Conservation (phyloP, 305 asterid species). For the Striga hermonthica region DNA sequence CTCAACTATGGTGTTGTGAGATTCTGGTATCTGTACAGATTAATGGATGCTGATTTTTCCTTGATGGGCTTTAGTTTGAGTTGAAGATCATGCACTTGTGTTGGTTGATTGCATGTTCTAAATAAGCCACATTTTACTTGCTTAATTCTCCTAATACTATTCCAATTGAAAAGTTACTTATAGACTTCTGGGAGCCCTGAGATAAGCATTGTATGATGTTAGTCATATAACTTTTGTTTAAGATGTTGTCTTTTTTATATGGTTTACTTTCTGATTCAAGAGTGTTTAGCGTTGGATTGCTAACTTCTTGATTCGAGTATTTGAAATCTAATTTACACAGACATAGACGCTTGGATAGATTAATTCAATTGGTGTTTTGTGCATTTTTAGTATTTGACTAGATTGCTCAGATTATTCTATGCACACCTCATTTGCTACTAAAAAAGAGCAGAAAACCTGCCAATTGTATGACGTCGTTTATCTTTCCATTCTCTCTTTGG, state of each 20-base stretch:
- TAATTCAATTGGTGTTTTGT: background rate
- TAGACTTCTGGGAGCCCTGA: constrained; percentile 8
- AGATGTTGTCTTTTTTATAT: background rate
- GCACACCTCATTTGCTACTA: background rate
- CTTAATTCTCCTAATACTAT: constrained; percentile 14
- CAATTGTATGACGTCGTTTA: background rate
- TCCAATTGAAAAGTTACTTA: constrained; percentile 5
- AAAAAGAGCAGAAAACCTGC: background rate
- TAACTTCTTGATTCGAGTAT: background rate
- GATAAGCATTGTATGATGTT: constrained; percentile 21
- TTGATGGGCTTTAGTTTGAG: constrained; percentile 11
- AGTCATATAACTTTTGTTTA: constrained; percentile 15
- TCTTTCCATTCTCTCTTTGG: constrained; percentile 15
- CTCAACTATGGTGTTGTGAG: constrained; percentile 14
- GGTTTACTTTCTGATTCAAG: constrained; percentile 4
- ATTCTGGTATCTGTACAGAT: constrained; percentile 8
- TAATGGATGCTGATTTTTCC: constrained; percentile 22
- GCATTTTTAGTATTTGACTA: background rate
- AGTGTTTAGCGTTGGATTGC: background rate
- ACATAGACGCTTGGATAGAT: background rate
- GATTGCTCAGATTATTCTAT: background rate
- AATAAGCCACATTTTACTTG: too few species aligned
- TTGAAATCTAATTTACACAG: background rate
- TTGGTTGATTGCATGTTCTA: too few species aligned
- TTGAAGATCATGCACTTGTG: too few species aligned